Evolutionary conservation across 371 early-diverging fungal species (phyloP).

Genomic region (Mortierella sp.): DNA sequence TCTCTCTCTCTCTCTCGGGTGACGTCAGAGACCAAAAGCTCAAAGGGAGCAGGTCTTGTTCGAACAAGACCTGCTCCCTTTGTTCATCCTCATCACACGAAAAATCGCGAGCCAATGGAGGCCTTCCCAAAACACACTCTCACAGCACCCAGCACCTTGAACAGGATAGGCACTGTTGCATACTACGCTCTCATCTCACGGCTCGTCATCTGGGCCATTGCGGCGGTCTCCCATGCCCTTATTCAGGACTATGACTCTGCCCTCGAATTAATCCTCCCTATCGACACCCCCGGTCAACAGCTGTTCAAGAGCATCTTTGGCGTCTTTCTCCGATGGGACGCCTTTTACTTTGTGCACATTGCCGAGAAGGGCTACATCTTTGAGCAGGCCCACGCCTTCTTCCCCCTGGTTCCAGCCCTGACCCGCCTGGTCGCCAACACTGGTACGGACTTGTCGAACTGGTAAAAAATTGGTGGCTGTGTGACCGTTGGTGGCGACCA

Average conservation of each 20-base stretch:
- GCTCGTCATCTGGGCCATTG: constrained; percentile 59
- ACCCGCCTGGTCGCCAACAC: constrained; percentile 66
- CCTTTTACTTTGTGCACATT: constrained; percentile 89
- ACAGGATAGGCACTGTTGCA: constrained; percentile 37
- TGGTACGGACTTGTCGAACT: constrained; percentile 35
- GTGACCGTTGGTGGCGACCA: constrained; percentile 10
- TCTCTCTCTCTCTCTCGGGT: background rate
- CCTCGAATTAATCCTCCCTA: constrained; percentile 57
- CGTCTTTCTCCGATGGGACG: constrained; percentile 92
- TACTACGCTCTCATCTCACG: constrained; percentile 49
- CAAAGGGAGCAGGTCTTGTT: too few relatives aligned
- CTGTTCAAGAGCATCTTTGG: constrained; percentile 54
- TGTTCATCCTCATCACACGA: background rate
- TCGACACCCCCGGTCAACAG: constrained; percentile 27
- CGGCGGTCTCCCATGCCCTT: constrained; percentile 60
- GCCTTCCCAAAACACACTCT: background rate
- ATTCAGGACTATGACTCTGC: constrained; percentile 71
- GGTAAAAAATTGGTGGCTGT: background rate
- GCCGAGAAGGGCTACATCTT: constrained; percentile 85
- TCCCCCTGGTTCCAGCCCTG: constrained; percentile 85
- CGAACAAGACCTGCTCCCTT: background rate
- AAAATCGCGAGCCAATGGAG: constrained; percentile 14
- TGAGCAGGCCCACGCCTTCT: constrained; percentile 95
- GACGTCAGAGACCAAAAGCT: constrained; percentile 3
- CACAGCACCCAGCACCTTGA: background rate